Base-by-base conservation (phyloP, 1,284 basidiomycete genomes). In the Moesziomyces globuligerus region DNA sequence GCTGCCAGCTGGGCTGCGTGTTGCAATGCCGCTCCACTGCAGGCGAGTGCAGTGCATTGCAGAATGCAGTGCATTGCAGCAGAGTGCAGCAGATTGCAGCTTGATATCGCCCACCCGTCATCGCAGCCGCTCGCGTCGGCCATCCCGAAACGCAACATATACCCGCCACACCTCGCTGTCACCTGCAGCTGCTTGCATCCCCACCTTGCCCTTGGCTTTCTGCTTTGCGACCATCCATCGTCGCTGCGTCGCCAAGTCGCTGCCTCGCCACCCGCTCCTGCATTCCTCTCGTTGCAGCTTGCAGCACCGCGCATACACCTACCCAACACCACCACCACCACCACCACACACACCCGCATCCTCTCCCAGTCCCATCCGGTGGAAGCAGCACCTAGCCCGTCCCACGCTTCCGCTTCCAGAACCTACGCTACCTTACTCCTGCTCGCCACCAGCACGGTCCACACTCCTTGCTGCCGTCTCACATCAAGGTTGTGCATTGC, bases 241-340 rank as follows among this genome's bases (percentile, higher is more conserved):
- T 49, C 34, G 43, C 32, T 25, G 13, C 17, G 36, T 40, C 18
- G 23, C 38, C 23, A 10, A 28, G 15, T 47, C 45, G 17, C 18
- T 13, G 10, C 7, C 23, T 28, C 8, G n/a, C 42, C 37, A 29
- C 25, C 34, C 41, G 32, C 5, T 38, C 36, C 45, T n/a, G 46
- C 58, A 48, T 54, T 53, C 58, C 58, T 39, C 36, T 36, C 26
- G 45, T 34, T 52, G 56, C 56, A 52, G 20, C 23, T 7, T 45
- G 55, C 55, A 58, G 48, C 48, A 47, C 46, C 48, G 47, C 28
- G 8, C 29, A 29, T 32, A 45, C 42, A 28, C 10, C 15, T 24
- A 10, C 20, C 32, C 28, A 21, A 18, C 32, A 32, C 20, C 18
- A 13, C 37, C 43, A 47, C 37, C 11, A 23, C 21, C 21, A 11